These are phyloP conservation scores for Gaertneriomyces semiglobifer DNA, from an alignment of 192 early-diverging fungal species.

Conservation along the genomic window DNA sequence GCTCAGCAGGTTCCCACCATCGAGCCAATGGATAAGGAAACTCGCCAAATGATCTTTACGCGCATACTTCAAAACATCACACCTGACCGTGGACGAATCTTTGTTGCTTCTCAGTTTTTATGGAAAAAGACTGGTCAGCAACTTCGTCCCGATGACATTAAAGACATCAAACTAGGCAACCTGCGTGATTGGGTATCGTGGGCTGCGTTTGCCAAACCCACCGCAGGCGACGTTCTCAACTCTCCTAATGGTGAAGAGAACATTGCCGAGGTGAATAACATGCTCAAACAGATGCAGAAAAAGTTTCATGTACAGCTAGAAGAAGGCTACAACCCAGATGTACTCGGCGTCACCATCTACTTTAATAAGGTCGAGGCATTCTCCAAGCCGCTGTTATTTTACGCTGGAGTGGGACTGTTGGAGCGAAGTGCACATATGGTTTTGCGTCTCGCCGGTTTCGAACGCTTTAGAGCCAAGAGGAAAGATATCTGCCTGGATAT, in stretches of 20 bases:
- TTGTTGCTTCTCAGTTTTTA: conserved; percentile 8
- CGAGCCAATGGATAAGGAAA: background rate
- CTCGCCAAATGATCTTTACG: background rate
- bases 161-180: conserved; percentile 3
- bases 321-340: background rate
- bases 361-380: conserved; percentile 14
- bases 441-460: background rate
- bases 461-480: background rate
- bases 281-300: conserved; percentile 6
- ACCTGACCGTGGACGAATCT: background rate
- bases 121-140: conserved; percentile 5
- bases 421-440: conserved; percentile 2
- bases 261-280: background rate
- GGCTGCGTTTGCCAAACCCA: background rate
- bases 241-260: conserved; percentile 1
- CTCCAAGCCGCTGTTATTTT: conserved; percentile 11
- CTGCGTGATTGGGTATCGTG: conserved; percentile 1
- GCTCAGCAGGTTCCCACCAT: background rate
- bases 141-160: background rate
- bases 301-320: background rate
- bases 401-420: conserved; percentile 1
- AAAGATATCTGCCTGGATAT: conserved; percentile 1
- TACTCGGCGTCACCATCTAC: background rate
- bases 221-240: background rate
- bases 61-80: background rate